Percentiles rank a stretch among this genome's conserved stretches.
Evolutionary conservation across 306 rosid genomes (phyloP).

Genomic region (Hylodesmum podocarpum): DNA sequence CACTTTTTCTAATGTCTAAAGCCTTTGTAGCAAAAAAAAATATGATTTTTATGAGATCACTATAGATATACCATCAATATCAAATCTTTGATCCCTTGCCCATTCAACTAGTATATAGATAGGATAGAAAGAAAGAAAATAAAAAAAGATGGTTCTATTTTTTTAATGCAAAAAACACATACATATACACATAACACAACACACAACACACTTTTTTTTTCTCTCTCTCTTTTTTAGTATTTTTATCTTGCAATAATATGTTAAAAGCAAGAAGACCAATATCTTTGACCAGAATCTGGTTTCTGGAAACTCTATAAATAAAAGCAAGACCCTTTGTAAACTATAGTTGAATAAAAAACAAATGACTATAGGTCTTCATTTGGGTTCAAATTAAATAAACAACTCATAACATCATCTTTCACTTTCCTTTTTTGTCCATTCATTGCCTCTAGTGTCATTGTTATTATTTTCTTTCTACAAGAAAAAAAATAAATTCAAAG

Average conservation of each 20-base stretch:
- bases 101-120: not conserved
- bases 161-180: constrained; percentile 12
- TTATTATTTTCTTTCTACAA: not conserved
- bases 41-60: not conserved
- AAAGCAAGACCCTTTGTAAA: constrained; percentile 24
- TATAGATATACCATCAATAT: not conserved
- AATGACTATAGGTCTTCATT: constrained; percentile 24
- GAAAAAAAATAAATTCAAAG: not conserved
- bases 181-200: not conserved
- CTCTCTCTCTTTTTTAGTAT: not conserved
- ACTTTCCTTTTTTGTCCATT: constrained; percentile 14
- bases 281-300: constrained; percentile 53
- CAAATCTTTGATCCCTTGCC: constrained; percentile 8
- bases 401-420: constrained; percentile 6
- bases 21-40: too few species aligned
- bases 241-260: not conserved
- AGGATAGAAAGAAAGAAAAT: not conserved
- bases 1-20: not conserved
- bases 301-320: constrained; percentile 36
- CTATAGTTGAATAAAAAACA: constrained; percentile 15
- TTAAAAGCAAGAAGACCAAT: constrained; percentile 39
- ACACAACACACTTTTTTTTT: too few species aligned
- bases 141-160: constrained; percentile 24
- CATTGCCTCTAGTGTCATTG: not conserved
- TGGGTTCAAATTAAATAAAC: constrained; percentile 19